Percentiles rank a stretch among this genome's conserved stretches.
phyloP scores from a whole-genome alignment of 2,329 filamentous ascomycete genomes.

The Cladobotryum protrusum region DNA sequence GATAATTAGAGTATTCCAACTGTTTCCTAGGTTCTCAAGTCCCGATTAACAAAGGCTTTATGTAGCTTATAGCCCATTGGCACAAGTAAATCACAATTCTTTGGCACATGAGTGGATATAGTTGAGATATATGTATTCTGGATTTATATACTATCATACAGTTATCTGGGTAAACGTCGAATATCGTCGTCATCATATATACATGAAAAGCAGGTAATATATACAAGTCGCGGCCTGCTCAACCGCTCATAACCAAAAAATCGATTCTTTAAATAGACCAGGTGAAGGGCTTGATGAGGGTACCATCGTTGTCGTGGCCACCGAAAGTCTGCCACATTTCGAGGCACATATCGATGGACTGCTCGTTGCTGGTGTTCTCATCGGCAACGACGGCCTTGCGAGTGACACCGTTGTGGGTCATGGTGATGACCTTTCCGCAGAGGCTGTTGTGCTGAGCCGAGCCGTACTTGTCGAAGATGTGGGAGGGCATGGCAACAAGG shows the following conservation, averaged over 20 bases:
- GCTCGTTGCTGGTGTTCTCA: slow-evolving; percentile 9
- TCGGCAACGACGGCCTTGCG: slow-evolving; percentile 10
- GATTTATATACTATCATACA: no score
- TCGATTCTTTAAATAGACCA: slow-evolving; percentile 8
- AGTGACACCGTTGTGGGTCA: slow-evolving; percentile 12
- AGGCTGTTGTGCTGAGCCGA: slow-evolving; percentile 10
- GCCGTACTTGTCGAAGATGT: slow-evolving; percentile 6
- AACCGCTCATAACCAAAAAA: slow-evolving; percentile 4
- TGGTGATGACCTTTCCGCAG: slow-evolving; percentile 13
- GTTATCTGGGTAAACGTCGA: no score
- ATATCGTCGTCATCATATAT: no score
- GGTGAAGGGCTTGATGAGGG: slow-evolving; percentile 8
- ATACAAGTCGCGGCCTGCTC: slow-evolving; percentile 4
- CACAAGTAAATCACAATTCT: no score
- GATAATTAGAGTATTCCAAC: no score
- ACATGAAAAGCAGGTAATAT: not conserved
- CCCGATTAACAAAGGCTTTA: no score
- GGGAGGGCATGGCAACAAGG: slow-evolving; percentile 8
- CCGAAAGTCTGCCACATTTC: slow-evolving; percentile 12
- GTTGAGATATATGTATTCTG: no score
- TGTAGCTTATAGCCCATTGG: no score
- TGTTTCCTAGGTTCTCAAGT: no score
- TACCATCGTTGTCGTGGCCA: slow-evolving; percentile 8
- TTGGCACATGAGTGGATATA: no score
- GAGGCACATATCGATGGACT: slow-evolving; percentile 13